Evolutionary conservation across 2,329 filamentous ascomycete species (phyloP).

Genomic region (Clonostachys chloroleuca): DNA sequence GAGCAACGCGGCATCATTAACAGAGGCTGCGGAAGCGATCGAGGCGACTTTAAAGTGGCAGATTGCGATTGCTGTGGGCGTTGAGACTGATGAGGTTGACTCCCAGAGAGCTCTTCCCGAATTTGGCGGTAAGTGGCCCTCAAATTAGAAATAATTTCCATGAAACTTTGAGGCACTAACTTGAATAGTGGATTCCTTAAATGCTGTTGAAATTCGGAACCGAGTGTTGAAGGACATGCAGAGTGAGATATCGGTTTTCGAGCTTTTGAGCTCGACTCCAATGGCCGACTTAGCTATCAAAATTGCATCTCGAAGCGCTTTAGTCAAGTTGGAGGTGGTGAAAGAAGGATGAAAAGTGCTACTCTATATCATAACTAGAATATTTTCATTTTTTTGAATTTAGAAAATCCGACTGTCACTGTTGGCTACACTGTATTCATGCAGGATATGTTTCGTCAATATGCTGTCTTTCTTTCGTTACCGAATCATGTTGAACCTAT

Average conservation of each 20-base stretch:
- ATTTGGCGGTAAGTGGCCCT: conserved; percentile 2
- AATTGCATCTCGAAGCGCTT: conserved; percentile 1
- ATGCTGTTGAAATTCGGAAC: conserved; percentile 4
- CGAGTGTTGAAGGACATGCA: conserved; percentile 2
- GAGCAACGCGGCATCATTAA: background rate
- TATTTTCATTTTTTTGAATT: too few relatives aligned
- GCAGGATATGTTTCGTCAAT: too few relatives aligned
- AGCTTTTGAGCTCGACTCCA: conserved; percentile 2
- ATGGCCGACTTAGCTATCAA: conserved; percentile 4
- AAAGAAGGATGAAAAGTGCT: background rate
- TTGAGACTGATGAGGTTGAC: conserved; percentile 3
- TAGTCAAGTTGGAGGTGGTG: background rate
- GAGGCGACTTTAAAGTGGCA: conserved; percentile 1
- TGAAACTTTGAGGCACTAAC: background rate
- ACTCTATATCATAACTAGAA: too few relatives aligned
- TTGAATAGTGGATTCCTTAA: conserved; percentile 4
- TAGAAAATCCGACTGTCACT: too few relatives aligned
- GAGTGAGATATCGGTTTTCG: conserved; percentile 5
- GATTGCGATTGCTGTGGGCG: conserved; percentile 1
- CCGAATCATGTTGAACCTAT: too few relatives aligned
- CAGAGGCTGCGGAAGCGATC: conserved; percentile 1
- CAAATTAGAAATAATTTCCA: background rate
- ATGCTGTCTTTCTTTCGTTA: too few relatives aligned
- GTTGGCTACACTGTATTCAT: too few relatives aligned
- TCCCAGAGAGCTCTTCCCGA: conserved; percentile 1